Evolutionary conservation across 192 early-diverging fungal species (phyloP).

Genomic region (Paraglomus brasilianum): DNA sequence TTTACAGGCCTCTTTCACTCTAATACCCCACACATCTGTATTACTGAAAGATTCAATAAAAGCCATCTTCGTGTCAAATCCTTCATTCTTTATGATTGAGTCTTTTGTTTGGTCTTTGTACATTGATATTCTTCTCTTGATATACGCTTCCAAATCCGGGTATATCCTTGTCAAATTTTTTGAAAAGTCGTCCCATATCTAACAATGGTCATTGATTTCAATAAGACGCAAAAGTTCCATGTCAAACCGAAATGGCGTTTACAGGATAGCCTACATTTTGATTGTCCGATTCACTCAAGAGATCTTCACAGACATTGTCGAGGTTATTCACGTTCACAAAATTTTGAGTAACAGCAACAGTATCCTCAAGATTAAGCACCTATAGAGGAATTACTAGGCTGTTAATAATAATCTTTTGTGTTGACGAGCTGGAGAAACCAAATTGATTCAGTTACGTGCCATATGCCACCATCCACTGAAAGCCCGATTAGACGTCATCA

Average conservation of each 20-base stretch:
- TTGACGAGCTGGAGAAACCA: neutral
- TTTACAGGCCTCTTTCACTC: constrained; percentile 13
- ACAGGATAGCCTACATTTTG: neutral
- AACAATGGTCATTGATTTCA: neutral
- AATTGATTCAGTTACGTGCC: constrained; percentile 11
- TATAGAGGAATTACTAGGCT: neutral
- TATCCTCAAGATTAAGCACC: constrained; percentile 43
- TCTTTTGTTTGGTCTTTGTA: constrained; percentile 8
- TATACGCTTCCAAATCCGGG: constrained; percentile 32
- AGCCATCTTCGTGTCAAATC: neutral
- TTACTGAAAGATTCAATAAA: constrained; percentile 18
- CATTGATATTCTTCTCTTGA: neutral
- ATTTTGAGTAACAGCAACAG: constrained; percentile 45
- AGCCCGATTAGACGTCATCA: too few relatives aligned
- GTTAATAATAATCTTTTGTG: too few relatives aligned
- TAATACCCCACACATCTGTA: constrained; percentile 7
- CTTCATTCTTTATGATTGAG: constrained; percentile 3
- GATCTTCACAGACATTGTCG: constrained; percentile 29
- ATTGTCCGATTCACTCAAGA: constrained; percentile 7
- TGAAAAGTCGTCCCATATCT: constrained; percentile 31
- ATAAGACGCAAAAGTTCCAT: constrained; percentile 5
- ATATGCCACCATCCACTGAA: constrained; percentile 47
- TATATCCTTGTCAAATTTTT: constrained; percentile 26
- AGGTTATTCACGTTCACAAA: constrained; percentile 42
- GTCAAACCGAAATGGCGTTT: neutral